These are phyloP conservation scores for Arbutus unedo DNA, from an alignment of 148 eudicot species.

Conservation along the genomic window DNA sequence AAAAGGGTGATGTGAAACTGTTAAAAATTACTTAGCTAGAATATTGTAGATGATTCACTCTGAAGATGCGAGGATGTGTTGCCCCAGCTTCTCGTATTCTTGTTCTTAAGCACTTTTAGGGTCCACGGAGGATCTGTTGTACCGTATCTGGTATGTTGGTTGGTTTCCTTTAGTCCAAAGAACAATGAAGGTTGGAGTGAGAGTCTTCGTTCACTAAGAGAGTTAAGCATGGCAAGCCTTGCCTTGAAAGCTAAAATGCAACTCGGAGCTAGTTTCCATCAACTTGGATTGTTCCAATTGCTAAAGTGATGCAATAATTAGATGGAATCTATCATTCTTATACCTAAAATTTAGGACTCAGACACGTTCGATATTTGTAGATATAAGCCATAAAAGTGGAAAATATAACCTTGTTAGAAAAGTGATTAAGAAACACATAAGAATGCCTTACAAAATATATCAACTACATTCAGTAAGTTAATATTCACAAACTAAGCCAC, in stretches of 20 bases:
- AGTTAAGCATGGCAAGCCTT: conserved; percentile 8
- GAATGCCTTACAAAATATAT: background rate
- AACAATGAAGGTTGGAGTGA: background rate
- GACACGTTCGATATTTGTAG: background rate
- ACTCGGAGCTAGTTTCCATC: background rate
- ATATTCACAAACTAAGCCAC: background rate
- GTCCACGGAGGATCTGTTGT: background rate
- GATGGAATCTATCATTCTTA: background rate
- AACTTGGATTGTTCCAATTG: background rate
- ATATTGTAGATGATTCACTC: background rate
- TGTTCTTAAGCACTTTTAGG: conserved; percentile 2
- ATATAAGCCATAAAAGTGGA: background rate
- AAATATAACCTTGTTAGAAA: background rate
- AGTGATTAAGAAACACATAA: background rate
- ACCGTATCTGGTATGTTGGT: background rate
- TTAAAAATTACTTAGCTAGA: background rate
- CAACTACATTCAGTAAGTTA: background rate
- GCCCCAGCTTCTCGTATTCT: background rate
- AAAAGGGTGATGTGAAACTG: background rate
- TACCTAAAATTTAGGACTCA: background rate
- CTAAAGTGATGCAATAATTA: background rate
- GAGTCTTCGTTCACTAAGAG: background rate
- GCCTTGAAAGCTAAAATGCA: background rate
- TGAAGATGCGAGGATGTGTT: background rate
- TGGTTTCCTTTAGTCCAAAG: background rate